Evolutionary conservation across 2,329 filamentous ascomycete genomes (phyloP), one percentile per base, ranked within the genome.

Genomic region (Aspergillus unguis): DNA sequence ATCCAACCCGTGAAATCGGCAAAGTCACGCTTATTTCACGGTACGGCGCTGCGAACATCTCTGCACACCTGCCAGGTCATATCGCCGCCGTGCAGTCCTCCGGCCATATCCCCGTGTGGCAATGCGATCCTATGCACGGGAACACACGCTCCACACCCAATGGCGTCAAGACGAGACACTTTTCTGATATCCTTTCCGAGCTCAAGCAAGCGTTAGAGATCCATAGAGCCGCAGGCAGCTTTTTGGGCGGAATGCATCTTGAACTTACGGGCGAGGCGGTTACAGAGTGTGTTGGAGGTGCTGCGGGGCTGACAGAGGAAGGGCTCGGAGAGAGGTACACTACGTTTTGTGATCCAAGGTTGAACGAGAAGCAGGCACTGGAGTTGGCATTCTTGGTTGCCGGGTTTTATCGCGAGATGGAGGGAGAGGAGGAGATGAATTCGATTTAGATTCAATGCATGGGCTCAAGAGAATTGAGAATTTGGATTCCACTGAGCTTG

Each of bases 121-220:
- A 97, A 75, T 97, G 92, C 75, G 94, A 99, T 73, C 94, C 94
- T 25, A 99, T 99, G 94, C 94, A 99, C 74, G 94, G 94, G 29
- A 86, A 86, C 68, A 85, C 82, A 1, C 77, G 80, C 44, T 77
- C 78, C 44, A 92, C 89, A 0, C 80, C 83, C 0, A 77, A 82
- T 0, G 91, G 91, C 27, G 84, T 96, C 75, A 99, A 99, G 79
- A 99, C 94, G 1, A 84, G 94, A 11, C 86, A 88, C 50, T 99
- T 99, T 78, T 83, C 83, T 57, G 88, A 94, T 69, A 96, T 99
- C 64, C 86, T 96, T 69, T 83, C 83, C 1, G 94, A 99, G 77
- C 80, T 99, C 40, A 84, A 86, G 56, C 85, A 90, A 64, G 92
- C 92, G 1, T 79, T 97, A 46, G 80, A 82, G 58, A 91, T 97